Conservation (phyloP, 257 asterid species). For the Coffea canephora region DNA sequence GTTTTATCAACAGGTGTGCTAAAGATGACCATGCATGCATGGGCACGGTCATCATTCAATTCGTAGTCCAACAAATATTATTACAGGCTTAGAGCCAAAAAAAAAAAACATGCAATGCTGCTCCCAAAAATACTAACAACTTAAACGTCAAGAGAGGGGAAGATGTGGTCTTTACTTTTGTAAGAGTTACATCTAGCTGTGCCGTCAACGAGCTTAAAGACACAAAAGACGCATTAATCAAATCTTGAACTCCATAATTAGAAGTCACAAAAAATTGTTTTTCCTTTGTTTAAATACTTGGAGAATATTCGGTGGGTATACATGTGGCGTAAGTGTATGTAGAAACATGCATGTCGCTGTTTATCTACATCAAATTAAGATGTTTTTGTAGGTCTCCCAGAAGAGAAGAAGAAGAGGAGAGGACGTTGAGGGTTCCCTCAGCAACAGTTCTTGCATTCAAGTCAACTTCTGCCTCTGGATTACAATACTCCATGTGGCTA, state of each 20-base stretch:
- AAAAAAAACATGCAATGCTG: too few species aligned
- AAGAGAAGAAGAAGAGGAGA: not conserved
- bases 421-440: not conserved
- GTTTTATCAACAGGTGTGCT: not conserved
- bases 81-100: too few species aligned
- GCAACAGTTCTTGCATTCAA: not conserved
- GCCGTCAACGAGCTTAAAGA: not conserved
- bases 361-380: not conserved
- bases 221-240: not conserved
- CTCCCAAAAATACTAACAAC: not conserved
- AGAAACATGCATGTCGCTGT: not conserved
- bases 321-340: too few species aligned
- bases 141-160: not conserved
- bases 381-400: not conserved
- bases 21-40: too few species aligned
- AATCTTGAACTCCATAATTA: not conserved
- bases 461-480: slow-evolving; percentile 5
- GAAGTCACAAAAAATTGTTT: too few species aligned
- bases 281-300: not conserved
- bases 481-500: slow-evolving; percentile 17
- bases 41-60: not conserved
- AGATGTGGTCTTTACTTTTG: not conserved
- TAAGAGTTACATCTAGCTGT: not conserved
- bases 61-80: too few species aligned
- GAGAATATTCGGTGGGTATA: too few species aligned